Evolutionary conservation across 179 eudicot species (phyloP).

Genomic region (Patellifolia procumbens): DNA sequence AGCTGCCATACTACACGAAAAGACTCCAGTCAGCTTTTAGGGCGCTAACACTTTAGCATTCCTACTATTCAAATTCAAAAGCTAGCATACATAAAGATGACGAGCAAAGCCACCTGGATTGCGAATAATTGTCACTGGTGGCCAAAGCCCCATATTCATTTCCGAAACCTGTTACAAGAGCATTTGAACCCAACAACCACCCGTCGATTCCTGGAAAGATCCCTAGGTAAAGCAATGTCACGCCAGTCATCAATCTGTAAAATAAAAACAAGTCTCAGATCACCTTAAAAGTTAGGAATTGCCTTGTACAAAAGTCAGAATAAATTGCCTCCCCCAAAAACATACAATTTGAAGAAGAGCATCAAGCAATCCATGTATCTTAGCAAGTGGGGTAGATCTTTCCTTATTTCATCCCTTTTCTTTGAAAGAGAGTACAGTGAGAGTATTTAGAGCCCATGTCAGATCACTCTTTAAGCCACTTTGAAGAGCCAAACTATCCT

Average conservation of each 20-base stretch:
- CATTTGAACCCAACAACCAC: conserved; percentile 74
- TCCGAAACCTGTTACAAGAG: conserved; percentile 88
- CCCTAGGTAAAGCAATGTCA: conserved; percentile 84
- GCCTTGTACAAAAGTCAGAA: neutral
- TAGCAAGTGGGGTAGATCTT: conserved; percentile 93
- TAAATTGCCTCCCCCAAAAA: conserved; percentile 16
- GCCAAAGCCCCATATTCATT: conserved; percentile 64
- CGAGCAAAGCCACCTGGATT: conserved; percentile 44
- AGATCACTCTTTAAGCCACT: conserved; percentile 96
- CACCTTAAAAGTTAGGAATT: neutral
- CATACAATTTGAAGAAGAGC: conserved; percentile 97
- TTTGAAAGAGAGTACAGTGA: conserved; percentile 87
- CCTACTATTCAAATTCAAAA: neutral
- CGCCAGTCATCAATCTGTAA: conserved; percentile 98
- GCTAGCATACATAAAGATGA: neutral
- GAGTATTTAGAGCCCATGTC: conserved; percentile 92
- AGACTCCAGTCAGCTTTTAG: conserved; percentile 26
- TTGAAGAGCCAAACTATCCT: conserved; percentile 91
- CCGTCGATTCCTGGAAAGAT: conserved; percentile 60
- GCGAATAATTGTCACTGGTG: conserved; percentile 42
- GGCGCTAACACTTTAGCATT: neutral
- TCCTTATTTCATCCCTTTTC: conserved; percentile 94
- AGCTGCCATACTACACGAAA: conserved; percentile 48
- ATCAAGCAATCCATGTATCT: conserved; percentile 86
- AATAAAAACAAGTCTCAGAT: conserved; percentile 1